Conservation (phyloP, 345 rosid species). For the Syzygium aromaticum region DNA sequence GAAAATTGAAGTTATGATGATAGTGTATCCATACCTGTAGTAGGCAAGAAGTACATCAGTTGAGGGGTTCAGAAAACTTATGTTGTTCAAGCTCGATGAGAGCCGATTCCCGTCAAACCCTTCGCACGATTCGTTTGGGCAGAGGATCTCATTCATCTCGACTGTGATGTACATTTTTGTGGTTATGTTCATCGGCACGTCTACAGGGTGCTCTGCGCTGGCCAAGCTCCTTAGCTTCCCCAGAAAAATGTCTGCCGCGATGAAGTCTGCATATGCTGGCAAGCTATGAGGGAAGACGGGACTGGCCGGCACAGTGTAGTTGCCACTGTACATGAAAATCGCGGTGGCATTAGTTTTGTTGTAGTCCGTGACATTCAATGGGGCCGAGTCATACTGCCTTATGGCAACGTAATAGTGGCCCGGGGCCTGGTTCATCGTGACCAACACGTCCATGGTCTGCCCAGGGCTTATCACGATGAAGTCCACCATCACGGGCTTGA, state of each 20-base stretch:
- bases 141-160: constrained; percentile 4
- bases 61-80: constrained; percentile 24
- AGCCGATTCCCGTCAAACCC: constrained; percentile 24
- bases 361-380: not conserved
- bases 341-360: constrained; percentile 2
- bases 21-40: not conserved
- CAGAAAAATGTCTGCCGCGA: constrained; percentile 18
- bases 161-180: constrained; percentile 3
- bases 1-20: not conserved
- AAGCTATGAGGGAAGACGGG: constrained; percentile 3
- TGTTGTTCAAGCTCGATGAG: constrained; percentile 42
- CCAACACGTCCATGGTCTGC: constrained; percentile 17
- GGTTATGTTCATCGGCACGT: constrained; percentile 17
- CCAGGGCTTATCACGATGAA: constrained; percentile 16
- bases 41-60: constrained; percentile 27
- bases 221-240: constrained; percentile 18
- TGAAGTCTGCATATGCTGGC: constrained; percentile 4
- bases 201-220: constrained; percentile 5
- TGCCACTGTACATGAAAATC: constrained; percentile 2
- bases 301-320: not conserved
- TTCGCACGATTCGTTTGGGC: constrained; percentile 9
- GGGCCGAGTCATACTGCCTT: not conserved
- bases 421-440: constrained; percentile 11
- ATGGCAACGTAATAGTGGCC: constrained; percentile 14
- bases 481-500: constrained; percentile 10